Conservation (phyloP, 2,329 filamentous ascomycete genomes). For the Nigrospora osmanthi region DNA sequence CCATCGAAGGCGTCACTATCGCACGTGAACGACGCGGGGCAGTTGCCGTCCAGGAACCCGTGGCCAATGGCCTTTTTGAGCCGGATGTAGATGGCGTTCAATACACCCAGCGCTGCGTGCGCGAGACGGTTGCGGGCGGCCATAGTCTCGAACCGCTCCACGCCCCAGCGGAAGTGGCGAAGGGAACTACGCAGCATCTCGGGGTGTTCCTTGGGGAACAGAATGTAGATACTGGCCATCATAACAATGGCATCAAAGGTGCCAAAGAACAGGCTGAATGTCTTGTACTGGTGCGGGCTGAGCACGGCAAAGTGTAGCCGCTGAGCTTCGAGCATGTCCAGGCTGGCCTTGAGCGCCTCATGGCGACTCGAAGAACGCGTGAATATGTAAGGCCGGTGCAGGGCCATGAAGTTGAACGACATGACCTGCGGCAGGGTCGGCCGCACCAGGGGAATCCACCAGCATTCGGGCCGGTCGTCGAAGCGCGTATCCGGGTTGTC, state of each 20-base stretch:
- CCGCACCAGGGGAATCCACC: conserved; percentile 42
- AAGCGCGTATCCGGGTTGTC: conserved; percentile 50
- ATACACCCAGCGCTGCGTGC: conserved; percentile 43
- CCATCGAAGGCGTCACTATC: neutral
- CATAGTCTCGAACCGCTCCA: conserved; percentile 51
- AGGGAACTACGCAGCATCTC: conserved; percentile 37
- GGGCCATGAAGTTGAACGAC: conserved; percentile 48
- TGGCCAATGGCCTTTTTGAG: conserved; percentile 41
- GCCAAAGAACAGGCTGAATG: conserved; percentile 52
- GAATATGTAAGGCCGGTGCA: conserved; percentile 57
- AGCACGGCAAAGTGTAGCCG: conserved; percentile 39
- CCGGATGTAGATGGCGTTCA: conserved; percentile 45
- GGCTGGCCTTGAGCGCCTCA: conserved; percentile 46
- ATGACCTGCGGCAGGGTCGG: conserved; percentile 38
- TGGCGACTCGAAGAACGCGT: conserved; percentile 44
- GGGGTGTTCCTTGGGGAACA: conserved; percentile 48
- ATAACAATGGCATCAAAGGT: conserved; percentile 58
- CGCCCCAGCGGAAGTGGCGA: conserved; percentile 52
- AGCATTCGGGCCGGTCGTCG: conserved; percentile 43
- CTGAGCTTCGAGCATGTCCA: conserved; percentile 49
- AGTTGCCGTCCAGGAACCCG: conserved; percentile 13
- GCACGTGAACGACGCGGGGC: conserved; percentile 4
- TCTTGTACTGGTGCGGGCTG: conserved; percentile 42
- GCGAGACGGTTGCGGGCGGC: conserved; percentile 44
- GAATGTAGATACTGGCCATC: conserved; percentile 51